A percentile compares a stretch with the other conserved stretches of the same genome.
Evolutionary conservation across 2,329 filamentous ascomycete species (phyloP).

Genomic region (Xylaria sp.): DNA sequence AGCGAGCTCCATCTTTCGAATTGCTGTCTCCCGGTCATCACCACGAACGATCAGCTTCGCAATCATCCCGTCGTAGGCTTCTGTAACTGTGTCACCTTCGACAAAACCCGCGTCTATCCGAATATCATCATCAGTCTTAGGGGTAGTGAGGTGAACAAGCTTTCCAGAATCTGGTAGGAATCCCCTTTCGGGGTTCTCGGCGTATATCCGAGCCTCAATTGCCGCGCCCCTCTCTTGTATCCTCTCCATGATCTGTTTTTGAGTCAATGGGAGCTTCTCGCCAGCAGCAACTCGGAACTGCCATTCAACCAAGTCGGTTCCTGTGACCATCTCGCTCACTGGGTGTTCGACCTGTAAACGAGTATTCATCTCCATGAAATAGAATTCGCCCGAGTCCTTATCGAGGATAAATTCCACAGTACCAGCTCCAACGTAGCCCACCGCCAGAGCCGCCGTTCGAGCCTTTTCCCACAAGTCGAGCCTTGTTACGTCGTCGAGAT

Average conservation of each 20-base stretch:
- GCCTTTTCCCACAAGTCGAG: slow-evolving; percentile 75
- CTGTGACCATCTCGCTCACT: slow-evolving; percentile 79
- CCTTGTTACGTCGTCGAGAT: slow-evolving; percentile 67
- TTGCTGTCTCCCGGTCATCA: slow-evolving; percentile 79
- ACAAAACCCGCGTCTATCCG: slow-evolving; percentile 95
- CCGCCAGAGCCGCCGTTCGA: slow-evolving; percentile 74
- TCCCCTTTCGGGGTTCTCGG: slow-evolving; percentile 89
- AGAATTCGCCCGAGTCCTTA: slow-evolving; percentile 83
- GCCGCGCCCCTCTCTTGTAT: slow-evolving; percentile 84
- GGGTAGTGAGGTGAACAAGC: slow-evolving; percentile 84
- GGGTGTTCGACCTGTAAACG: slow-evolving; percentile 96
- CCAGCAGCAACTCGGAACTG: slow-evolving; percentile 81
- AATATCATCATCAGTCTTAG: slow-evolving; percentile 74
- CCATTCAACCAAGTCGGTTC: slow-evolving; percentile 88
- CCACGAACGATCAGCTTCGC: slow-evolving; percentile 95
- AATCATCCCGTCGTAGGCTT: slow-evolving; percentile 98
- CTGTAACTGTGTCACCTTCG: slow-evolving; percentile 89
- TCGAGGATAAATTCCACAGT: slow-evolving; percentile 94
- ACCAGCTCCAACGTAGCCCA: slow-evolving; percentile 88
- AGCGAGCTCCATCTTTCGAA: slow-evolving; percentile 83
- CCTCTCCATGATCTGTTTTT: slow-evolving; percentile 74
- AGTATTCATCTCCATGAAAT: slow-evolving; percentile 86
- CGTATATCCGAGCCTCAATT: slow-evolving; percentile 96
- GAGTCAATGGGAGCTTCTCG: slow-evolving; percentile 66
- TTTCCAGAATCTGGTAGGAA: slow-evolving; percentile 95